These are phyloP conservation scores for Leccinum ochraceum DNA, from an alignment of 768 basidiomycete species.

Conservation along the genomic window DNA sequence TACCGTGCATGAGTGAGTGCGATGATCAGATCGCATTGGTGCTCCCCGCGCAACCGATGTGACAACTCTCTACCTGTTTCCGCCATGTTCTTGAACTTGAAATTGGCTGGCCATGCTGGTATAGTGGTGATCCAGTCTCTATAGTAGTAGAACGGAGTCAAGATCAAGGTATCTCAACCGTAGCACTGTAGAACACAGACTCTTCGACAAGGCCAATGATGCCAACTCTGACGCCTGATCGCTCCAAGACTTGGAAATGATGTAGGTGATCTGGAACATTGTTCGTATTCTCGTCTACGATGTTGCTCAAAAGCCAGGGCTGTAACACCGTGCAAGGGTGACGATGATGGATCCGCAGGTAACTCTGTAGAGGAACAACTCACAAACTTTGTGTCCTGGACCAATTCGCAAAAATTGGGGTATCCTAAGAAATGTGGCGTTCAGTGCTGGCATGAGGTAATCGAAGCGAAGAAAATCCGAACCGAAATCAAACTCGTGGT, in stretches of 20 bases:
- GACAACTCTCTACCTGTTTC: conserved; percentile 75
- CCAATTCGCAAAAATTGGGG: conserved; percentile 63
- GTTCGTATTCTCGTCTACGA: conserved; percentile 67
- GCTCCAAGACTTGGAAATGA: conserved; percentile 67
- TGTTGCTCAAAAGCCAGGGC: conserved; percentile 93
- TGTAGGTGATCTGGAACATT: conserved; percentile 59
- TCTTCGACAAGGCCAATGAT: conserved; percentile 87
- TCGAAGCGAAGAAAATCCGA: conserved; percentile 10
- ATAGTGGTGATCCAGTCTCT: conserved; percentile 93
- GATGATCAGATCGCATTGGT: conserved; percentile 79
- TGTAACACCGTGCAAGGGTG: conserved; percentile 27
- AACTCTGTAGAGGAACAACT: conserved; percentile 24
- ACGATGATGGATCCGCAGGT: neutral
- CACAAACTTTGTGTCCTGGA: conserved; percentile 75
- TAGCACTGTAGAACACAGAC: conserved; percentile 39
- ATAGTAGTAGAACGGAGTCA: neutral
- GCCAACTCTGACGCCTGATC: conserved; percentile 70
- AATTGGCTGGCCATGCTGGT: conserved; percentile 81
- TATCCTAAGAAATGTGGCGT: conserved; percentile 44
- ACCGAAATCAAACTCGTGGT: conserved; percentile 95
- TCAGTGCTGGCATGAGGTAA: neutral
- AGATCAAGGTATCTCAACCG: neutral
- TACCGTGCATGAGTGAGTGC: conserved; percentile 84
- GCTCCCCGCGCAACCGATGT: conserved; percentile 63
- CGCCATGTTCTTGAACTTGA: conserved; percentile 75